Conservation (phyloP, 2,329 filamentous ascomycete species). For the Akanthomyces muscarius region DNA sequence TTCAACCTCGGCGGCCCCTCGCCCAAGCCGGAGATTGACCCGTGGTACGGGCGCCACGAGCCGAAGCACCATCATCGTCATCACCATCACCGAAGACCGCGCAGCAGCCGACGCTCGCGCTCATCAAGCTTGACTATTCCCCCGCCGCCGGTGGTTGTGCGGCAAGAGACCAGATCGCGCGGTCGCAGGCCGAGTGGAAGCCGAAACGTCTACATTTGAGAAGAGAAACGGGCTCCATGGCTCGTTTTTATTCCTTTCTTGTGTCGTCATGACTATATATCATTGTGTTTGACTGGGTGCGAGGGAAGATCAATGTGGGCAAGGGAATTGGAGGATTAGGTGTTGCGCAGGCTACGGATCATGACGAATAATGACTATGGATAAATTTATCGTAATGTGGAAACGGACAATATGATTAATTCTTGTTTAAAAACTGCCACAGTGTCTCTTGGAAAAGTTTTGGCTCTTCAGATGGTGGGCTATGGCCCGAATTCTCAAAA, state of each 20-base stretch:
- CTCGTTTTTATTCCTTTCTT: too few species aligned
- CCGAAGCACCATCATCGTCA: slow-evolving; percentile 22
- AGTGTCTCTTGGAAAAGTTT: slow-evolving; percentile 19
- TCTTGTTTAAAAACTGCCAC: slow-evolving; percentile 10
- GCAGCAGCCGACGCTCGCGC: slow-evolving; percentile 21
- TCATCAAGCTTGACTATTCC: slow-evolving; percentile 25
- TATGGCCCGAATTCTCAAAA: slow-evolving; percentile 25
- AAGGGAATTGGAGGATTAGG: too few species aligned
- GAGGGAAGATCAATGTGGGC: too few species aligned
- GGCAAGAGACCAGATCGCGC: slow-evolving; percentile 1
- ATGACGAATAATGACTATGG: not conserved
- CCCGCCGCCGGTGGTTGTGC: slow-evolving; percentile 23
- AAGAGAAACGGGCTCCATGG: too few species aligned
- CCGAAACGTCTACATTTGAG: not conserved
- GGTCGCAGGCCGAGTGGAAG: not conserved
- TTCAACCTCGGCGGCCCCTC: slow-evolving; percentile 36
- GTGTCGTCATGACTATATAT: too few species aligned
- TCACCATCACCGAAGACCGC: slow-evolving; percentile 24
- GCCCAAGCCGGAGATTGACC: slow-evolving; percentile 31
- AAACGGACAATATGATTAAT: not conserved
- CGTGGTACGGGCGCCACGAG: slow-evolving; percentile 28
- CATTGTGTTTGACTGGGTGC: too few species aligned
- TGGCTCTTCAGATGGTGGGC: slow-evolving; percentile 23
- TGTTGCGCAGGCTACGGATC: not conserved
- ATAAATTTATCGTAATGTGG: too few species aligned